Percentiles rank a stretch among this genome's conserved stretches.
Evolutionary conservation across 768 basidiomycete genomes (phyloP).

Genomic region (Crucibulum laeve): DNA sequence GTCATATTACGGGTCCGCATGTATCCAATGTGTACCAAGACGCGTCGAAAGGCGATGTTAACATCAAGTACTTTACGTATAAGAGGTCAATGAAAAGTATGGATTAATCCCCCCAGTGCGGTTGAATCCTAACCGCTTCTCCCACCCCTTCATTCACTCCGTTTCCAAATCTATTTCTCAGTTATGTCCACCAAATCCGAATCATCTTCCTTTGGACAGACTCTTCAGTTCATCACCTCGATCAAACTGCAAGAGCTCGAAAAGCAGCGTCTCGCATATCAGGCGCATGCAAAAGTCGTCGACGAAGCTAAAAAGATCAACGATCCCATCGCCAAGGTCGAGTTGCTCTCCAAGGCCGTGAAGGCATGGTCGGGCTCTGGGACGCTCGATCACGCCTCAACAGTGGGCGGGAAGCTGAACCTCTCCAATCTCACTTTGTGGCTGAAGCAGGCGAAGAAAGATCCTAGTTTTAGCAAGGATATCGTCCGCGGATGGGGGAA

Average conservation of each 20-base stretch:
- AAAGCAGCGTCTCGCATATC: constrained; percentile 30
- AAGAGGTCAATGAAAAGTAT: no score
- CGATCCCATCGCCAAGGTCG: constrained; percentile 22
- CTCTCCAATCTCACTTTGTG: constrained; percentile 27
- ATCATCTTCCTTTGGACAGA: constrained; percentile 30
- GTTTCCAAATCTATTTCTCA: no score
- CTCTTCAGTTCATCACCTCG: constrained; percentile 38
- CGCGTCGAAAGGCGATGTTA: no score
- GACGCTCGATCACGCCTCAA: constrained; percentile 11
- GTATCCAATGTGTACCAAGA: no score
- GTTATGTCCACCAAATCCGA: constrained; percentile 1
- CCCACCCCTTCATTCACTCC: no score
- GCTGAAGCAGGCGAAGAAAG: constrained; percentile 34
- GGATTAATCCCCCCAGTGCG: no score
- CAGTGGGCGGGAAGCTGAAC: constrained; percentile 15
- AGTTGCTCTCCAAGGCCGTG: constrained; percentile 27
- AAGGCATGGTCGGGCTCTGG: constrained; percentile 32
- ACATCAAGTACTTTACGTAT: no score
- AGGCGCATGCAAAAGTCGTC: constrained; percentile 27
- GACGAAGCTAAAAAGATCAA: constrained; percentile 17
- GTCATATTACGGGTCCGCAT: no score
- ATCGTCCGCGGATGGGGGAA: constrained; percentile 31
- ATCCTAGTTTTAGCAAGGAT: constrained; percentile 32
- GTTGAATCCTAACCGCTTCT: no score
- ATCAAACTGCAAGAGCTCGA: constrained; percentile 40